Evolutionary conservation across 108 stramenopile genomes (phyloP).

Genomic region (Pseudonitzschia multiseries): DNA sequence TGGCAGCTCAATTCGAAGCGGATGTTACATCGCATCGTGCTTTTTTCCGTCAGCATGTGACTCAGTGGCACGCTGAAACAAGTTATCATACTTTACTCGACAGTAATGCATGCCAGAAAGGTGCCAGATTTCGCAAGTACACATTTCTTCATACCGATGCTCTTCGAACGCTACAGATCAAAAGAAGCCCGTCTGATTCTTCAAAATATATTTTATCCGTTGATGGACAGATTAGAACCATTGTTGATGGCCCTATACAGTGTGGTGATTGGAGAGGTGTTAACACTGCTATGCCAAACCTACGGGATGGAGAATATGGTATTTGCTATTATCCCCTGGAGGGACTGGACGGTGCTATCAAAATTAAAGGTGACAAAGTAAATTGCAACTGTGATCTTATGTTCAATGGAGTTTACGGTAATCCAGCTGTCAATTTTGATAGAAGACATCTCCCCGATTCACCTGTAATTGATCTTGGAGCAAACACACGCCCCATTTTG

Average conservation of each 20-base stretch:
- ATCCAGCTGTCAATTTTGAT: constrained; percentile 8
- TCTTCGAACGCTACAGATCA: neutral
- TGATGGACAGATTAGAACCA: neutral
- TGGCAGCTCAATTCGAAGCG: neutral
- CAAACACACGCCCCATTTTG: neutral
- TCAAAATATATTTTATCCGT: neutral
- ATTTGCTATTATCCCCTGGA: constrained; percentile 1
- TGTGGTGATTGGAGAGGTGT: constrained; percentile 1
- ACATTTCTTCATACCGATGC: neutral
- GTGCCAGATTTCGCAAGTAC: constrained; percentile 8
- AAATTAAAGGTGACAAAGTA: neutral
- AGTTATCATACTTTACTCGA: constrained; percentile 6
- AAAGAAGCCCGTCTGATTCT: neutral
- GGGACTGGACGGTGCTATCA: neutral
- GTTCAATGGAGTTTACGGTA: constrained; percentile 6
- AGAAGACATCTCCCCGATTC: constrained; percentile 1
- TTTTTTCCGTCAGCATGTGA: neutral
- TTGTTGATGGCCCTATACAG: neutral
- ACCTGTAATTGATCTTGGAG: neutral
- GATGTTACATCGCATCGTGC: constrained; percentile 3
- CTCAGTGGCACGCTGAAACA: constrained; percentile 1
- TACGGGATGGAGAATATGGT: neutral
- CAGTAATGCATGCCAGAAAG: constrained; percentile 4
- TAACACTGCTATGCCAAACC: neutral
- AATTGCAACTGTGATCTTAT: constrained; percentile 1